Percentiles rank a stretch among this genome's conserved stretches.
Evolutionary conservation across 2,329 filamentous ascomycete genomes (phyloP).

Genomic region (Elsinoe ampelina): DNA sequence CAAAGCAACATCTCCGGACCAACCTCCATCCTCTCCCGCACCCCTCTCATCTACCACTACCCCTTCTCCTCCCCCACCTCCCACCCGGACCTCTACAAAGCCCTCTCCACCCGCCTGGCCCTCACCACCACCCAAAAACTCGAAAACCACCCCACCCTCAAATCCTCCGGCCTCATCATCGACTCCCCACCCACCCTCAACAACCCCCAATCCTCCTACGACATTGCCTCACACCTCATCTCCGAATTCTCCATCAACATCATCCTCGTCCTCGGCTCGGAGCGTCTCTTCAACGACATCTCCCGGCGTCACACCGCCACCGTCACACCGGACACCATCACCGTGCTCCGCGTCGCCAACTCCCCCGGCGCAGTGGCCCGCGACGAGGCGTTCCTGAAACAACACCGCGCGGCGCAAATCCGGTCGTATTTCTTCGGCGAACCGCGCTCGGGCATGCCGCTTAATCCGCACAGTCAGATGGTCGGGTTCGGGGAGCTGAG

Average conservation of each 20-base stretch:
- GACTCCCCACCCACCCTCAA: conserved; percentile 68
- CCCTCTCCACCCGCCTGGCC: conserved; percentile 66
- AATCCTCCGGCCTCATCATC: conserved; percentile 69
- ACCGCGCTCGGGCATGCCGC: conserved; percentile 43
- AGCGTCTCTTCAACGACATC: conserved; percentile 66
- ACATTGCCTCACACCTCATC: conserved; percentile 71
- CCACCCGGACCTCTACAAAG: conserved; percentile 59
- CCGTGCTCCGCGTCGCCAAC: conserved; percentile 69
- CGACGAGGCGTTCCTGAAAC: conserved; percentile 64
- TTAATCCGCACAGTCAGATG: conserved; percentile 81
- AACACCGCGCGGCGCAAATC: conserved; percentile 64
- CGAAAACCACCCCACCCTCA: conserved; percentile 63
- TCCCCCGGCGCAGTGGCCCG: conserved; percentile 77
- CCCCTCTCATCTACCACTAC: conserved; percentile 85
- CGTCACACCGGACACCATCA: conserved; percentile 54
- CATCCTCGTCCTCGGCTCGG: conserved; percentile 72
- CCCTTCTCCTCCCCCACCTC: conserved; percentile 66
- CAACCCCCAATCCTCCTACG: conserved; percentile 56
- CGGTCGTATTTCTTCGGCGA: conserved; percentile 94
- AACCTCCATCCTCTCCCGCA: conserved; percentile 77
- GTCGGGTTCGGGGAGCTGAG: conserved; percentile 66
- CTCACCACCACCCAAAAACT: conserved; percentile 68
- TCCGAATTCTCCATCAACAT: conserved; percentile 62
- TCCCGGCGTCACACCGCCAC: conserved; percentile 49
- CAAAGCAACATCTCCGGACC: conserved; percentile 85